Conservation (phyloP, 73 alveolate genomes). For the Tetrahymena borealis region DNA sequence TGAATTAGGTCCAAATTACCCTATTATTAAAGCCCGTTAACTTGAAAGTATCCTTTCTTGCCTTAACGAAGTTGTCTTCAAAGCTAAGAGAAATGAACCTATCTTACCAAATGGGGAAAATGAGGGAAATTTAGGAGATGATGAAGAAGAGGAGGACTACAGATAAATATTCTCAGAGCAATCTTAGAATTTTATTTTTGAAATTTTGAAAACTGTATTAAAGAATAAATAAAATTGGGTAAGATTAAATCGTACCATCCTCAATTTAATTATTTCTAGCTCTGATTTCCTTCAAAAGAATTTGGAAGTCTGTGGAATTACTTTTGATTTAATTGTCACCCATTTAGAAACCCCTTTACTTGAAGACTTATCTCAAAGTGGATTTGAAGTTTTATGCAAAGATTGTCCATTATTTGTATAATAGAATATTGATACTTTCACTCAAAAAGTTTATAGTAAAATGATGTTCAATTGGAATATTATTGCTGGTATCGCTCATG, state of each 20-base stretch:
- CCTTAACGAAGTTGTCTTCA: background rate
- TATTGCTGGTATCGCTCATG: background rate
- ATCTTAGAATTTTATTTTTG: background rate
- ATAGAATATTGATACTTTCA: background rate
- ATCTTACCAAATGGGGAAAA: background rate
- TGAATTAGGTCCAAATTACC: background rate
- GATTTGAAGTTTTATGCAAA: background rate
- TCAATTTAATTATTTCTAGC: background rate
- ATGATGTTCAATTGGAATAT: background rate
- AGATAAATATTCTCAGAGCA: background rate
- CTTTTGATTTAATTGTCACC: background rate
- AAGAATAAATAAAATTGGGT: background rate
- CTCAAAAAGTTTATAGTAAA: background rate
- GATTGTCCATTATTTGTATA: background rate
- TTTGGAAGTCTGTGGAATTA: background rate
- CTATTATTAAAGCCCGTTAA: background rate
- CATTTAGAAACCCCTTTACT: background rate
- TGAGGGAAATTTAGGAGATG: background rate
- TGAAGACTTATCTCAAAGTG: background rate
- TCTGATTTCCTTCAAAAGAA: background rate
- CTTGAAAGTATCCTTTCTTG: background rate
- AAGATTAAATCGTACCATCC: background rate
- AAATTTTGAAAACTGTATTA: background rate
- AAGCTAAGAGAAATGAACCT: background rate
- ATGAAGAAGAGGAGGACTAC: background rate